These are phyloP conservation scores for Phlyctochytrium planicorne DNA, from an alignment of 192 early-diverging fungal genomes.

Conservation along the genomic window DNA sequence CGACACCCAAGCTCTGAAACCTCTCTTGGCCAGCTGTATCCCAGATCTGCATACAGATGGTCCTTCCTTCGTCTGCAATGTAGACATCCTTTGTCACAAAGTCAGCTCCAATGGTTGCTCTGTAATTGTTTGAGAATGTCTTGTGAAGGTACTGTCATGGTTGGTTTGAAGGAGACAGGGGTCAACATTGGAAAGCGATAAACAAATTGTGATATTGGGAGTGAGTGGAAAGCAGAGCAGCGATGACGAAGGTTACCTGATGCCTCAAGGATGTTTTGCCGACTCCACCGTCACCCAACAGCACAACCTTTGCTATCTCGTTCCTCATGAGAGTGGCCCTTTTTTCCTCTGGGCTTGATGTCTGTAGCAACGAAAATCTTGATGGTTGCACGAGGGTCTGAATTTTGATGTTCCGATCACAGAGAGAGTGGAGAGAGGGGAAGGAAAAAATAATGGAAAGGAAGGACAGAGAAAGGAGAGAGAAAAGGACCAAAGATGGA, in stretches of 20 bases:
- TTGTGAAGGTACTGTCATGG: constrained; percentile 30
- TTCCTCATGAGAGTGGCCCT: too few species aligned
- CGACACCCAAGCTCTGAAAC: constrained; percentile 42
- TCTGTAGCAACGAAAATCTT: too few species aligned
- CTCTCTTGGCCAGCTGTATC: constrained; percentile 53
- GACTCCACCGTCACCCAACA: constrained; percentile 43
- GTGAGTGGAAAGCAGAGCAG: too few species aligned
- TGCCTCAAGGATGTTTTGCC: constrained; percentile 45
- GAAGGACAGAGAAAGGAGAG: too few species aligned
- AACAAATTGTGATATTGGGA: too few species aligned
- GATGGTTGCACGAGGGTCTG: too few species aligned
- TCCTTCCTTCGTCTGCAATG: constrained; percentile 14
- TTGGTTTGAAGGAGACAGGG: constrained; percentile 3
- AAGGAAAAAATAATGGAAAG: too few species aligned
- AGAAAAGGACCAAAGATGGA: too few species aligned
- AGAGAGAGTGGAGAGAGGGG: too few species aligned
- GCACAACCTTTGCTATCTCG: constrained; percentile 37
- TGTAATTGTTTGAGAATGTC: constrained; percentile 35
- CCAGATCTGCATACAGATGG: constrained; percentile 44
- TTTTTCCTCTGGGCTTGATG: too few species aligned
- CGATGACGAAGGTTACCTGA: too few species aligned
- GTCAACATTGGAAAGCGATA: neutral
- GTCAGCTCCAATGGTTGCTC: constrained; percentile 47
- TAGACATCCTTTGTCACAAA: constrained; percentile 38
- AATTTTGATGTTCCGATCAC: too few species aligned